Percentiles rank a stretch among this genome's conserved stretches.
phyloP scores from a whole-genome alignment of 345 rosid genomes.

The thale cress (Arabidopsis thaliana) region DNA sequence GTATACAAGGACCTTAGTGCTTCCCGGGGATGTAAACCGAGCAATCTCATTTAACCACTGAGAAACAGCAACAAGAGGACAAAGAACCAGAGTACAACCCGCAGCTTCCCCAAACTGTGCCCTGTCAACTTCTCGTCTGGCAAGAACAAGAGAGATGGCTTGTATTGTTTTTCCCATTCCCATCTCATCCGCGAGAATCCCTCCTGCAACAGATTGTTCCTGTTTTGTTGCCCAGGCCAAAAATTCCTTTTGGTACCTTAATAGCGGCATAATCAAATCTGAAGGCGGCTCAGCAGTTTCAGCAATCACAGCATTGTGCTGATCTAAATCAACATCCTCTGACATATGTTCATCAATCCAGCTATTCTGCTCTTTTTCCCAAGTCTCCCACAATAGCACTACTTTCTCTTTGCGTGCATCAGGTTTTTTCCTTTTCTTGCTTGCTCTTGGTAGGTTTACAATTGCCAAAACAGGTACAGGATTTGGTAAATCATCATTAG shows the following conservation, averaged over 20 bases:
- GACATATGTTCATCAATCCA: conserved; percentile 66
- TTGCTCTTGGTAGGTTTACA: conserved; percentile 27
- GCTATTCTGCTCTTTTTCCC: conserved; percentile 70
- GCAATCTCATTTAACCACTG: conserved; percentile 90
- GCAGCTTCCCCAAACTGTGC: conserved; percentile 35
- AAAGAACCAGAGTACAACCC: conserved; percentile 77
- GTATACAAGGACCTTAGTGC: conserved; percentile 78
- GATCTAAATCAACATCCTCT: conserved; percentile 63
- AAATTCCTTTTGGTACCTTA: conserved; percentile 96
- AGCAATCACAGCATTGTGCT: conserved; percentile 51
- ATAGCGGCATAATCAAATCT: conserved; percentile 69
- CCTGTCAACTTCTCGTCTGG: conserved; percentile 56
- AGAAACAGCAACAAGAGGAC: conserved; percentile 91
- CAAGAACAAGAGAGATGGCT: conserved; percentile 93
- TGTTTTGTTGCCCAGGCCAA: conserved; percentile 91
- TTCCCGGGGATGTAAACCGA: conserved; percentile 75
- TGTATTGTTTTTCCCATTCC: conserved; percentile 99
- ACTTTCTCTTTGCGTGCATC: conserved; percentile 22
- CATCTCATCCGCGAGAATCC: conserved; percentile 99
- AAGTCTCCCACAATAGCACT: conserved; percentile 66
- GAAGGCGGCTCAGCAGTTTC: conserved; percentile 73
- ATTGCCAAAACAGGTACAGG: conserved; percentile 12
- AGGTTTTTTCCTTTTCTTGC: conserved; percentile 44
- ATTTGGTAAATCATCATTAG: conserved; percentile 24
- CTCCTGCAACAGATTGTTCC: conserved; percentile 80